phyloP scores from a whole-genome alignment of 768 basidiomycete genomes.

The Naganishia friedmannii region DNA sequence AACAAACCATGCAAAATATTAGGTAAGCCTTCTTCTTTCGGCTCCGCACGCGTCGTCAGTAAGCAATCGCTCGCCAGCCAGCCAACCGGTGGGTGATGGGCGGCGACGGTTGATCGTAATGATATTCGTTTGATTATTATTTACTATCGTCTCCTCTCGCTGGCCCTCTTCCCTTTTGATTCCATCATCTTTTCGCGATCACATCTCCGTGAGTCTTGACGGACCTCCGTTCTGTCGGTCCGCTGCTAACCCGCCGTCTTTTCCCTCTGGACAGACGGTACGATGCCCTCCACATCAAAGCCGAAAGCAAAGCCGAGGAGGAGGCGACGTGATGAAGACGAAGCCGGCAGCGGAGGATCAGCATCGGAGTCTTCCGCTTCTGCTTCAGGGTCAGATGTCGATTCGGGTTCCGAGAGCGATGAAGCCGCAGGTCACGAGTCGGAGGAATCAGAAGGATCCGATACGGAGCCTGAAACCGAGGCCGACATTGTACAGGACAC shows the following conservation, averaged over 20 bases:
- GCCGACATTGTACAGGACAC: not conserved
- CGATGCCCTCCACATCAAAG: constrained; percentile 7
- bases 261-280: not conserved
- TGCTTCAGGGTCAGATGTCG: not conserved
- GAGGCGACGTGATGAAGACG: constrained; percentile 10
- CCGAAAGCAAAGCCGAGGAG: not conserved
- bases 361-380: not conserved
- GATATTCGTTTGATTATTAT: too few species aligned
- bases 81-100: too few species aligned
- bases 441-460: not conserved
- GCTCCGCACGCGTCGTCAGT: not conserved
- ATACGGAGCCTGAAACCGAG: not conserved
- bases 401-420: constrained; percentile 17
- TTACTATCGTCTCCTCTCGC: not conserved
- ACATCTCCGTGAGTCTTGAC: not conserved
- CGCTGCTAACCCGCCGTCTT: not conserved
- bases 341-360: not conserved
- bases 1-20: not conserved
- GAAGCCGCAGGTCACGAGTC: not conserved
- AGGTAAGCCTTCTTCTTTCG: not conserved
- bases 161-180: not conserved
- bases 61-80: not conserved
- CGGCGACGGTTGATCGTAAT: too few species aligned
- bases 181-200: not conserved
- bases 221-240: not conserved